phyloP scores from a whole-genome alignment of 2,329 filamentous ascomycete species.

The Neocatenulostroma microsporum region DNA sequence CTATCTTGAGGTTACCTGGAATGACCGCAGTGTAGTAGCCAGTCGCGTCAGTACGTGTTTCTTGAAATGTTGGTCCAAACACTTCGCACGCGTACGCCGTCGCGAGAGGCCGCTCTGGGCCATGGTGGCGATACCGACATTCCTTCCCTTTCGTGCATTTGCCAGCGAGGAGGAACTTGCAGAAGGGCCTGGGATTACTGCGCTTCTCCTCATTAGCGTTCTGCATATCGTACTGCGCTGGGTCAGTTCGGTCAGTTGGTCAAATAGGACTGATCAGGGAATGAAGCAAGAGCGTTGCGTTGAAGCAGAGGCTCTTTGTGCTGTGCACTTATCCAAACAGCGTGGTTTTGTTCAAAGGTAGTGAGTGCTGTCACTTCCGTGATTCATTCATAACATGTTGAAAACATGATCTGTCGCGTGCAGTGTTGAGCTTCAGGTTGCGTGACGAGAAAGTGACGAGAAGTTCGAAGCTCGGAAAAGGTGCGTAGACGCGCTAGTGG shows the following conservation, averaged over 20 bases:
- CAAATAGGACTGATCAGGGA: neutral
- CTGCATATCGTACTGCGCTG: neutral
- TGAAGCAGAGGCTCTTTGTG: too few species aligned
- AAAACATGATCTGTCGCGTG: too few species aligned
- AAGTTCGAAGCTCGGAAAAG: too few species aligned
- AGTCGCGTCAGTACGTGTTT: too few species aligned
- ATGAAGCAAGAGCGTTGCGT: neutral
- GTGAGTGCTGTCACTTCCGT: too few species aligned
- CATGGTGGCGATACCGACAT: conserved; percentile 6
- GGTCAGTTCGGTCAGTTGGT: neutral
- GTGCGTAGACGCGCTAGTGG: too few species aligned
- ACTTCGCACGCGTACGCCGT: neutral
- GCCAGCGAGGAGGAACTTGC: conserved; percentile 4
- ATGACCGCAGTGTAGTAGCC: neutral
- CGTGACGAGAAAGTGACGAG: too few species aligned
- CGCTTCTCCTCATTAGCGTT: too few species aligned
- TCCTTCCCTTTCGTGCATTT: conserved; percentile 5
- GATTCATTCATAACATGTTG: too few species aligned
- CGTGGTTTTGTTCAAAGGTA: neutral
- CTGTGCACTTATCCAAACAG: neutral
- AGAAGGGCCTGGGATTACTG: too few species aligned
- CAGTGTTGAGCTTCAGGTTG: too few species aligned
- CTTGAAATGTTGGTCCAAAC: too few species aligned
- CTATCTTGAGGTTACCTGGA: neutral
- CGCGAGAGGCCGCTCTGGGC: conserved; percentile 3